A percentile compares a stretch with the other conserved stretches of the same genome.
Conservation (phyloP, 2,329 filamentous ascomycete species). For the Chaetomium globosum region DNA sequence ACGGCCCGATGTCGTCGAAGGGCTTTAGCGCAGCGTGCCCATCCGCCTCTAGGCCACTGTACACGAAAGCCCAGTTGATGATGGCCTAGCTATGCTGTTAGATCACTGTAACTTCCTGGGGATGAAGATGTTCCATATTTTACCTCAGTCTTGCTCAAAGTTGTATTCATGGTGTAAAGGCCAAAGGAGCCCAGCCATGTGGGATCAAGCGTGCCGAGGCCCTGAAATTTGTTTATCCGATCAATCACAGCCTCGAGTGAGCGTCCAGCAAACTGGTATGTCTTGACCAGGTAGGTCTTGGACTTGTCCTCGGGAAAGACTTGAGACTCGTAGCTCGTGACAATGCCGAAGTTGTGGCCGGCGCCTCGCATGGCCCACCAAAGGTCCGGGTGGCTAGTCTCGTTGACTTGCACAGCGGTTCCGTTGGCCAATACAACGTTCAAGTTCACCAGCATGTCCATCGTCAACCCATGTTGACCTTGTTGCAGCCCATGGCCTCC, state of each 20-base stretch:
- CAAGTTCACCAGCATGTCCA: not conserved
- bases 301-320: not conserved
- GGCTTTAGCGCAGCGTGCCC: not conserved
- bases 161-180: not conserved
- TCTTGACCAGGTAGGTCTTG: not conserved
- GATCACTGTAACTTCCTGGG: not conserved
- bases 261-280: not conserved
- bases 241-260: not conserved
- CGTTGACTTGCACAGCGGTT: not conserved
- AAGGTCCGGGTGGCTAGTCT: not conserved
- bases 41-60: not conserved
- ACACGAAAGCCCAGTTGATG: not conserved
- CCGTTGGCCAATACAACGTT: not conserved
- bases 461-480: not conserved
- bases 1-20: not conserved
- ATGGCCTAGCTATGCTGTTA: not conserved
- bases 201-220: not conserved
- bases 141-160: not conserved
- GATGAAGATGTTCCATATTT: not conserved
- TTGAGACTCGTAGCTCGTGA: not conserved
- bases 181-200: not conserved
- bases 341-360: constrained; percentile 4
- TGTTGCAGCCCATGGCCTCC: not conserved
- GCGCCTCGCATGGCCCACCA: not conserved
- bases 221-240: not conserved